Evolutionary conservation across 805 yeast genomes (phyloP), one percentile per base, ranked within the genome.

Genomic region (Isabelozyma gotoi): DNA sequence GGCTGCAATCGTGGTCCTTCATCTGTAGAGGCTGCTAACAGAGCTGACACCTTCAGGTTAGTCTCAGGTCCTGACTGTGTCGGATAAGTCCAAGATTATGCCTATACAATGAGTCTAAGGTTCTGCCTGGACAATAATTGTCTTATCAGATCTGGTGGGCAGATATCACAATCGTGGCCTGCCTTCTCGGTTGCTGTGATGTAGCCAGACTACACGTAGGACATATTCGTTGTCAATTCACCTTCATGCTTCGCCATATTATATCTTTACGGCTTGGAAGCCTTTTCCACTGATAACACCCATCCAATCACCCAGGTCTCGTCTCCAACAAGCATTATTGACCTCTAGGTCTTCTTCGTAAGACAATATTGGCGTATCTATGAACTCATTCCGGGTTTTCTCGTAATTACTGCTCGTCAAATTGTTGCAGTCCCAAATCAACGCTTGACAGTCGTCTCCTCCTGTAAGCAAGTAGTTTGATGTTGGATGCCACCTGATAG

Each of bases 401-500:
- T 20, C 40, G 14, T 20, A 6, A 39, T 42, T 7, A 37, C 39
- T 20, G 17, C 20, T 38, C 15, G 33, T 24, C 8, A 69, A 39
- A 39, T 57, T 56, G 45, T 63, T 69, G 42, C 84, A 63, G 57
- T 86, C 90, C 84, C 90, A 84, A 14, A 81, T 70, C 20, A 85
- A 62, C 1, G 84, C 84, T 59, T 85, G 90, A 59, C 94, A 80
- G 62, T 82, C 86, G 66, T 84, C 84, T 53, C 85, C 75, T 52
- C 96, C 83, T 0, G 83, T 76, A 12, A 82, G 52, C 15, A 92
- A 62, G 20, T 76, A 61, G 47, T 85, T 82, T 24, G 81, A 75
- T 0, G 76, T 61, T 0, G 98, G 97, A 53, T 91, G 92, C 97
- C 97, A 92, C 41, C 74, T 65, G 14, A 91, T 77, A 49, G 82